Evolutionary conservation across 2,329 filamentous ascomycete genomes (phyloP), one percentile per base, ranked within the genome.

Genomic region (Ophiostoma piceae): DNA sequence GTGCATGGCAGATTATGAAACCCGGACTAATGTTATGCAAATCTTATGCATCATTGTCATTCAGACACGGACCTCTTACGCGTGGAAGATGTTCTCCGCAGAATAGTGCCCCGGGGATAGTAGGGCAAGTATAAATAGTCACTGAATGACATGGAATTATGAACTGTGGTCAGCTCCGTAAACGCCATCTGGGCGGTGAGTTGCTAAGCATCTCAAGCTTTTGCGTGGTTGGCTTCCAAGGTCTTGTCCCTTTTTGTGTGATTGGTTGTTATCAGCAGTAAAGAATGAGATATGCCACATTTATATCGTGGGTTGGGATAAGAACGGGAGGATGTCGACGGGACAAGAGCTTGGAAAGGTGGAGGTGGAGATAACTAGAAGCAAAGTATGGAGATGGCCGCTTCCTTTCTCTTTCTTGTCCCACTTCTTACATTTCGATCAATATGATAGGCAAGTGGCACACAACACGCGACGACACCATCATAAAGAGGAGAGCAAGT

Each of bases 321-420:
- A 32, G 54, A 12, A 32, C 6, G 26, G 22, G 8, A 41, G 12
- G 39, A 41, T 14, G 39, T 12, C 29, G 54, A 16, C 12, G 54
- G 54, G 54, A 60, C 54, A 14, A 60, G 54, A 16, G 54, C 54
- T 32, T 60, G 26, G 26, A 60, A 29, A 60, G 22, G 54, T 60
- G 54, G 26, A 60, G 26, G 22, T 60, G 26, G 54, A 60, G 57
- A 60, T 60, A 57, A 57, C 51, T 14, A 26, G 51, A 22, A 26
- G 22, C n/a, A 57, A 22, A 57, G 57, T 29, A 60, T 60, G 57
- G 57, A 60, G 57, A 60, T 60, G 57, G 57, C 57, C 57, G 57
- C 26, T 60, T 60, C 7, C 26, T 32, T 14, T 32, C 51, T 9
- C 9, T 6, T 26, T 9, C 9, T 16, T 8, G 14, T 62, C 57